Evolutionary conservation across 2,329 filamentous ascomycete species (phyloP).

Genomic region (Alternaria alternata): DNA sequence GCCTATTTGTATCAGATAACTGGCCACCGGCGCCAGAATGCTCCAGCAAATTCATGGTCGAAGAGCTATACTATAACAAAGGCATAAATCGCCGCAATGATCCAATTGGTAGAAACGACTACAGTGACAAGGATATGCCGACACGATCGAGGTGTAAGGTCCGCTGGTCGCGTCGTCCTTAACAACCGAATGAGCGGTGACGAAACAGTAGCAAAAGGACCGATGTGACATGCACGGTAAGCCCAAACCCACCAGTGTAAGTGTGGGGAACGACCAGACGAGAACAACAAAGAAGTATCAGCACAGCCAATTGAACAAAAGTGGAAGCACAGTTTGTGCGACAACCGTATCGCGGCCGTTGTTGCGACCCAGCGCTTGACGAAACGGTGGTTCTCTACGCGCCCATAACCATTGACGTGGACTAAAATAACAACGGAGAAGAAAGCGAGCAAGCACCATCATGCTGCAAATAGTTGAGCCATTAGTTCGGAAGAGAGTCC

Average conservation of each 20-base stretch:
- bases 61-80: constrained; percentile 11
- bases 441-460: constrained; percentile 1
- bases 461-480: constrained; percentile 21
- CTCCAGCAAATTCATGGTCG: constrained; percentile 6
- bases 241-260: constrained; percentile 18
- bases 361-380: constrained; percentile 16
- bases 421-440: background rate
- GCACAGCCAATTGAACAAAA: constrained; percentile 1
- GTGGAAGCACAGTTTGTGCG: constrained; percentile 8
- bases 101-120: constrained; percentile 13
- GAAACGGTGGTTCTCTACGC: constrained; percentile 20
- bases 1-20: constrained; percentile 4
- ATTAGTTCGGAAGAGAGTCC: constrained; percentile 35
- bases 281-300: constrained; percentile 21
- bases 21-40: constrained; percentile 8
- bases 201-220: constrained; percentile 32
- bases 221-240: constrained; percentile 29
- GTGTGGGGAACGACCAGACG: constrained; percentile 23
- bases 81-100: constrained; percentile 4
- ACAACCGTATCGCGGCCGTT: constrained; percentile 10
- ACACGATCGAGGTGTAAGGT: constrained; percentile 17
- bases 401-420: background rate
- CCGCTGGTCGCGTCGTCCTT: constrained; percentile 20
- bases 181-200: constrained; percentile 34
- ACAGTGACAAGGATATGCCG: constrained; percentile 11